phyloP scores from a whole-genome alignment of 306 rosid species.

The Spatholobus suberectus region DNA sequence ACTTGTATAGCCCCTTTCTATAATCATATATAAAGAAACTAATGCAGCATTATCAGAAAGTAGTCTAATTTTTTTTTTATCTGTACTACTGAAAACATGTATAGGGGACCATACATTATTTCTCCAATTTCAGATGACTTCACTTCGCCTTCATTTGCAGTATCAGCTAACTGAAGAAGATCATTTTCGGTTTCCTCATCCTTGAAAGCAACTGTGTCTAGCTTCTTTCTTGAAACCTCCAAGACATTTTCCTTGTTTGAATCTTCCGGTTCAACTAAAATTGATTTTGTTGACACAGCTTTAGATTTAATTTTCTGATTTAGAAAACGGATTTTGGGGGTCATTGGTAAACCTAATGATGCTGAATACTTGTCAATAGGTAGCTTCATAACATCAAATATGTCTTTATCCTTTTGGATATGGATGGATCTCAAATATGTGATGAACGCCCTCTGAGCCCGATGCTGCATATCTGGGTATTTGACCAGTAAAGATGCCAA shows the following conservation, averaged over 20 bases:
- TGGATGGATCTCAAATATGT: constrained; percentile 80
- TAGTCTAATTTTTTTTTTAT: background rate
- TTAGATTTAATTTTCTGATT: constrained; percentile 64
- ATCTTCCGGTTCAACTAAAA: constrained; percentile 50
- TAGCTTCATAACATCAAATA: constrained; percentile 79
- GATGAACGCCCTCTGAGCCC: constrained; percentile 79
- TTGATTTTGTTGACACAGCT: constrained; percentile 37
- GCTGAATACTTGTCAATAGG: constrained; percentile 78
- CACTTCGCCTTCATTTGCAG: constrained; percentile 42
- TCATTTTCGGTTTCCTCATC: constrained; percentile 57
- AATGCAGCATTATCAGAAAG: background rate
- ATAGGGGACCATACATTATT: constrained; percentile 50
- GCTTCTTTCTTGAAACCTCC: constrained; percentile 52
- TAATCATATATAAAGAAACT: background rate
- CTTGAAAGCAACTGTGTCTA: constrained; percentile 46
- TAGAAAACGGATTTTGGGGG: constrained; percentile 78
- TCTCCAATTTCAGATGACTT: constrained; percentile 54
- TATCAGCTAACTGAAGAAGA: constrained; percentile 48
- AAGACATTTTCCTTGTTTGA: constrained; percentile 47
- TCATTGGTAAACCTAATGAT: constrained; percentile 87
- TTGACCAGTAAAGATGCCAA: constrained; percentile 79
- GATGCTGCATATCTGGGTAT: constrained; percentile 73
- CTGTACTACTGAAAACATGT: background rate
- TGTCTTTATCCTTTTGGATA: constrained; percentile 81
- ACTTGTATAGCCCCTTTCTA: background rate